A percentile compares a stretch with the other conserved stretches of the same genome.
Evolutionary conservation across 345 rosid genomes (phyloP).

Genomic region (Arabis alpina): DNA sequence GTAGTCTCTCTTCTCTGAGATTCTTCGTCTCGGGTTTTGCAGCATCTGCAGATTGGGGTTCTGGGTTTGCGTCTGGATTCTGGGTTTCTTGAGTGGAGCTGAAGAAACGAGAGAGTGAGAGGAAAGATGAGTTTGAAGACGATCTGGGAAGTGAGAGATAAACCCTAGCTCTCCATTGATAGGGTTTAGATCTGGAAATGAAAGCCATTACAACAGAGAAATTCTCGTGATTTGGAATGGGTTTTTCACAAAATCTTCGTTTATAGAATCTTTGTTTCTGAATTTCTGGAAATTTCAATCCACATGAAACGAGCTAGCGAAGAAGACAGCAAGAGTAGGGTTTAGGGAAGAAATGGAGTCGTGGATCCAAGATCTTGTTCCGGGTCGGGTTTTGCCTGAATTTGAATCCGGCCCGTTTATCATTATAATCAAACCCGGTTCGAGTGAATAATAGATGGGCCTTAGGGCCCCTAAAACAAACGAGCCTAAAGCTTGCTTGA

Average conservation of each 20-base stretch:
- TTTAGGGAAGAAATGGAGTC: constrained; percentile 35
- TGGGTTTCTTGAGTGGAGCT: constrained; percentile 45
- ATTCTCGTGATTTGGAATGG: neutral
- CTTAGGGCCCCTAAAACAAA: neutral
- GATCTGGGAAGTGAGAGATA: constrained; percentile 44
- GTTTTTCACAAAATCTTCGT: neutral
- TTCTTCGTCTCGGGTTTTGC: constrained; percentile 18
- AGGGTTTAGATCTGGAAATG: constrained; percentile 50
- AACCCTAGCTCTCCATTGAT: constrained; percentile 45
- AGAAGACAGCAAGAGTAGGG: constrained; percentile 28
- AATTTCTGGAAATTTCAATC: constrained; percentile 24
- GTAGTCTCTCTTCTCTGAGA: no score
- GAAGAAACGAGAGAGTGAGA: constrained; percentile 47
- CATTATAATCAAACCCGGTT: neutral
- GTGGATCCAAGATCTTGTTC: constrained; percentile 16
- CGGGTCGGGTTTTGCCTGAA: constrained; percentile 31
- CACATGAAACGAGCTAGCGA: neutral
- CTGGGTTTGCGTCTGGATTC: constrained; percentile 19
- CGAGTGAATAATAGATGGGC: neutral
- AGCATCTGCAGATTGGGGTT: constrained; percentile 21
- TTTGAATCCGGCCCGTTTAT: constrained; percentile 16
- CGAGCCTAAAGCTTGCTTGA: neutral
- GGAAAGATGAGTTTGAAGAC: constrained; percentile 34
- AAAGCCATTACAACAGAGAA: constrained; percentile 48
- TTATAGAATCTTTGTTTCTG: neutral